Percentiles rank a stretch among this genome's conserved stretches.
These are phyloP conservation scores for Aspergillus sp. DNA, from an alignment of 2,329 filamentous ascomycete genomes.

Conservation along the genomic window DNA sequence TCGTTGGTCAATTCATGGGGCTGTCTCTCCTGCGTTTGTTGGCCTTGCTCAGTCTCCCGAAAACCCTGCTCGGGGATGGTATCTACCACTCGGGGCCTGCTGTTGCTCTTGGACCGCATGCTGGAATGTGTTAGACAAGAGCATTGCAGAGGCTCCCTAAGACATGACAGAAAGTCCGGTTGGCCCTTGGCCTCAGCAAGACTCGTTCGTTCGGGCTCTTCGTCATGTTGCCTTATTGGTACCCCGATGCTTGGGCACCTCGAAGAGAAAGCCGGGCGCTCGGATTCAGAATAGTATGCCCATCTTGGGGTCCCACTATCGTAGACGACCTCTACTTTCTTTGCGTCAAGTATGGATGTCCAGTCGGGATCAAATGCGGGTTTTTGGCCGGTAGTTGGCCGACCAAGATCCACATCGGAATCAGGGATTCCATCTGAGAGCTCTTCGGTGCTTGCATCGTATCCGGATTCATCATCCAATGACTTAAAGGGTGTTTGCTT, in stretches of 20 bases:
- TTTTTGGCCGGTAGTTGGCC: neutral
- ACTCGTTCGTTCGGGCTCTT: neutral
- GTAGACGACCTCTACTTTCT: neutral
- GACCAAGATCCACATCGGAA: neutral
- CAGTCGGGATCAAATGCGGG: neutral
- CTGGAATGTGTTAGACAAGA: neutral
- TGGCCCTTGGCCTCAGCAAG: neutral
- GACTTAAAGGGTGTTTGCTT: neutral
- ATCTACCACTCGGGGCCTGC: neutral
- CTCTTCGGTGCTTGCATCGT: constrained; percentile 6
- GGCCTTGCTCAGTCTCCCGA: neutral
- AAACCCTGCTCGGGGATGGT: neutral
- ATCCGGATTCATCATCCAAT: constrained; percentile 6
- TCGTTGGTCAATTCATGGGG: neutral
- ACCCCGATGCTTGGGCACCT: neutral
- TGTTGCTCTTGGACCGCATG: neutral
- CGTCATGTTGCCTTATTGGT: neutral
- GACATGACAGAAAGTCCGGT: neutral
- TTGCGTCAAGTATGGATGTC: neutral
- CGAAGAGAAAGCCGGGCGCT: neutral
- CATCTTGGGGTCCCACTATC: neutral
- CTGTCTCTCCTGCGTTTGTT: neutral
- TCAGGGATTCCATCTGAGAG: neutral
- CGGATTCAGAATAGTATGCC: neutral
- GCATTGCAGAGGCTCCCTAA: neutral